Evolutionary conservation across 2,329 filamentous ascomycete species (phyloP), one percentile per base, ranked within the genome.

Genomic region (Stachybotrys echinatus): DNA sequence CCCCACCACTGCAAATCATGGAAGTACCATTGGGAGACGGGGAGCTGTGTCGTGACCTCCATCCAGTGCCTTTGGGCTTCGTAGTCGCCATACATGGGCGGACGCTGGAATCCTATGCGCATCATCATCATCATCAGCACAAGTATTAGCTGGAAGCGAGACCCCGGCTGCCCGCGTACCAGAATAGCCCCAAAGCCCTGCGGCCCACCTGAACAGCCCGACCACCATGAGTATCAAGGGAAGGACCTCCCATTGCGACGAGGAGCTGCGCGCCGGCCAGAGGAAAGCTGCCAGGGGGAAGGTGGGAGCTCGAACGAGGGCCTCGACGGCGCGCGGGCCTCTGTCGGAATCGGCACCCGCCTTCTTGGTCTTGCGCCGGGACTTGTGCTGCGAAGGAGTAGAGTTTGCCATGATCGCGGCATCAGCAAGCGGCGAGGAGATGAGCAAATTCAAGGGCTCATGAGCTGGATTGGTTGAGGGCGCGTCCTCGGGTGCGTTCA

Each of bases 21-120:
- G 64, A 95, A 96, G 69, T 99, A 99, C 94, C 95, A 99, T 67
- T 94, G 88, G 12, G 90, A 94, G 37, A 95, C 78, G 14, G 94
- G 94, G 2, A 99, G 76, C 52, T 96, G 83, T 8, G 83, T 88
- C 2, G 94, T 96, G 56, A 99, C 77, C 65, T 99, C 94, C 92
- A 99, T 96, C 94, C 94, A 99, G 69, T 99, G 94, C 60, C 94
- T 77, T 68, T 99, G 94, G 4, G 95, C 94, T 74, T 99, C 94
- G 71, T 96, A 99, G 69, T 99, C 94, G 57, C 94, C 94, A 64
- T 92, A 88, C 84, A 96, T 91, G 6, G 94, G 94, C 34, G 92
- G 92, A 52, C 81, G 83, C 52, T 86, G 75, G 62, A 86, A 88
- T 50, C 92, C 88, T 91, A 54, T 14, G n/a, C n/a, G n/a, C 27